phyloP scores from a whole-genome alignment of 139 green algal species.

The Spirogloea muscicola region DNA sequence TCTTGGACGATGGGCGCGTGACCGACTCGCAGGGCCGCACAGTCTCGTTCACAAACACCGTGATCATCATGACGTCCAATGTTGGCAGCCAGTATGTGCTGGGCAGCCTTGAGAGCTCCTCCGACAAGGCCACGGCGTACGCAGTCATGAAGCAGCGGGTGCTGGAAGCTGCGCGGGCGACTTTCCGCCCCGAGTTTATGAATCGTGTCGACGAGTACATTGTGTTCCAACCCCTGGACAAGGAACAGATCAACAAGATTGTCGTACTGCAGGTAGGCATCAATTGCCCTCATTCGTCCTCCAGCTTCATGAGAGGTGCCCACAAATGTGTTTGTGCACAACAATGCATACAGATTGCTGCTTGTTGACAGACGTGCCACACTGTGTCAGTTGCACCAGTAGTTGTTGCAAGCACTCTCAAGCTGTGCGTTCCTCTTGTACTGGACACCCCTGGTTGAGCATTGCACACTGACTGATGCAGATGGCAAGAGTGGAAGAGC shows the following conservation, averaged over 20 bases:
- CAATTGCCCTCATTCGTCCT: not conserved
- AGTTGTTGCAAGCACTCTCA: no score
- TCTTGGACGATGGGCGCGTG: constrained; percentile 75
- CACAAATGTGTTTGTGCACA: not conserved
- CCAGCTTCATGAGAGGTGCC: not conserved
- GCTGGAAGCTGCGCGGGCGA: constrained; percentile 64
- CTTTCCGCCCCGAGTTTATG: constrained; percentile 96
- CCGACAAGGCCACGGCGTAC: not conserved
- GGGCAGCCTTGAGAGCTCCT: constrained; percentile 40
- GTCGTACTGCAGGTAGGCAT: constrained; percentile 62
- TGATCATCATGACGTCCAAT: constrained; percentile 97
- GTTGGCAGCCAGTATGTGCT: constrained; percentile 78
- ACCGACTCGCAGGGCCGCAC: constrained; percentile 81
- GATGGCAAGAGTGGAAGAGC: constrained; percentile 59
- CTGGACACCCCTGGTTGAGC: no score
- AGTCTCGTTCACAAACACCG: constrained; percentile 92
- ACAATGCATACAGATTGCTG: not conserved
- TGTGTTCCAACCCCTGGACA: constrained; percentile 81
- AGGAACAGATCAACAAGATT: constrained; percentile 76
- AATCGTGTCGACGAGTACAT: constrained; percentile 98
- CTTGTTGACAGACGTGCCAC: not conserved
- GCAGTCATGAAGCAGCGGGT: constrained; percentile 41
- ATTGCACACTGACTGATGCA: no score
- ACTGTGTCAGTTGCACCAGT: no score
- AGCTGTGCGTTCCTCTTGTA: no score